Base-by-base conservation (phyloP, 1,139 yeast genomes). In the Candida buenavistaensis region DNA sequence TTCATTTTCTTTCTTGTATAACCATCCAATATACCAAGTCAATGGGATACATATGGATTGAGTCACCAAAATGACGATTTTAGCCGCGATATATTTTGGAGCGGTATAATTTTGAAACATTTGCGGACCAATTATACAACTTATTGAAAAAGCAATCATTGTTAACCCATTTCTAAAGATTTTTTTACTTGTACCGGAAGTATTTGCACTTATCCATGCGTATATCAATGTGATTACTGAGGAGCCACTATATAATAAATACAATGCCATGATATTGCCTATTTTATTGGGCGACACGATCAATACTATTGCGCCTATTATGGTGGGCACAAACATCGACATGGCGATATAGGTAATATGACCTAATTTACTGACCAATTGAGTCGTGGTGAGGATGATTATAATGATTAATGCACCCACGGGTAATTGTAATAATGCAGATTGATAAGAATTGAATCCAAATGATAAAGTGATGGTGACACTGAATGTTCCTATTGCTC, bases 381-480 rank as follows among this genome's bases (percentile, higher is more conserved):
- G 60, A 24, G 68, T 61, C 4, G 65, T 62, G 5, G 47, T 45
- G 4, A 59, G 33, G 16, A 65, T 64, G 11, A 63, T 55, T 6
- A 64, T 43, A n/a, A 65, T 54, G 11, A 66, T 63, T 5, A 65
- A 49, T 2, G 57, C 57, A 2, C 72, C 72, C 5, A 62, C 57
- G 2, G 73, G 72, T 50, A 66, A 54, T 45, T 67, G 72, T 48
- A 66, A 57, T 23, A 67, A 50, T 1, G 72, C 68, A 2, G 71
- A 56, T 37, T 59, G 43, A 36, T 60, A 52, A 36, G 32, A 44
- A 33, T 50, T 47, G 36, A 62, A 66, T 2, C 72, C 72, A 44
- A 67, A 64, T 21, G 65, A 49, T 12, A 57, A 53, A 11, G 66
- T 66, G 10, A 67, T 60, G 1, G 70, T 63, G 6, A 64, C 69